phyloP scores from a whole-genome alignment of 2,329 filamentous ascomycete species.

The Fusarium clavum region DNA sequence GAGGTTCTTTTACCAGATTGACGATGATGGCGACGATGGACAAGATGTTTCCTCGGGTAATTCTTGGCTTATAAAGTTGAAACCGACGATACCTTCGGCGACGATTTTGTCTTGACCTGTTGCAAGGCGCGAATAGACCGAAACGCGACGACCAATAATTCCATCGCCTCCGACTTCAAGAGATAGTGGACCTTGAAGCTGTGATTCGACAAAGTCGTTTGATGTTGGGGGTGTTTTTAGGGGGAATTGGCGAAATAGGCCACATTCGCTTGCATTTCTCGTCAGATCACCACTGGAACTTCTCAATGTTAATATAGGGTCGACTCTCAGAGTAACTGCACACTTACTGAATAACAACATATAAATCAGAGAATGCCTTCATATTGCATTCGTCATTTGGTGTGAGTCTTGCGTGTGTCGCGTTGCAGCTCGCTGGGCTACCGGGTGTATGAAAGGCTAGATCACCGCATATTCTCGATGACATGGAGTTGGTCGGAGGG shows the following conservation, averaged over 20 bases:
- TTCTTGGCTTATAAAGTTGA: conserved; percentile 53
- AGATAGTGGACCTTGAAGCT: conserved; percentile 54
- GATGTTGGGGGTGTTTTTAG: conserved; percentile 40
- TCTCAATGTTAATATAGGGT: conserved; percentile 4
- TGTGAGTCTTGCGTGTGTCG: conserved; percentile 59
- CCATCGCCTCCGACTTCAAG: conserved; percentile 59
- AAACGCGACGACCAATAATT: conserved; percentile 62
- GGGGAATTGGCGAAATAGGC: conserved; percentile 55
- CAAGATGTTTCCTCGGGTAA: not conserved
- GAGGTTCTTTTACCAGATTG: conserved; percentile 18
- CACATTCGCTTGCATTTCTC: conserved; percentile 55
- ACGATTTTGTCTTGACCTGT: conserved; percentile 49
- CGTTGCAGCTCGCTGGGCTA: conserved; percentile 51
- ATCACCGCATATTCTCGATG: conserved; percentile 48
- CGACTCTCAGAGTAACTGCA: rapidly evolving
- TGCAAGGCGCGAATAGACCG: conserved; percentile 49
- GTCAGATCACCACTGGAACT: conserved; percentile 60
- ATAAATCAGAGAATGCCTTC: conserved; percentile 43
- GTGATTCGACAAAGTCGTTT: conserved; percentile 49
- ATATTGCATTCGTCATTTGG: conserved; percentile 42
- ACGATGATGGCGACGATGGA: conserved; percentile 23
- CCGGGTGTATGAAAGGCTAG: conserved; percentile 59
- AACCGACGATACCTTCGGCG: conserved; percentile 64
- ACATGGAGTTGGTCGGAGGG: conserved; percentile 39
- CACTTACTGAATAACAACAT: conserved; percentile 60